Evolutionary conservation across 352 stramenopile species (phyloP), one percentile per base, ranked within the genome.

Genomic region (Globisporangium yorkense): DNA sequence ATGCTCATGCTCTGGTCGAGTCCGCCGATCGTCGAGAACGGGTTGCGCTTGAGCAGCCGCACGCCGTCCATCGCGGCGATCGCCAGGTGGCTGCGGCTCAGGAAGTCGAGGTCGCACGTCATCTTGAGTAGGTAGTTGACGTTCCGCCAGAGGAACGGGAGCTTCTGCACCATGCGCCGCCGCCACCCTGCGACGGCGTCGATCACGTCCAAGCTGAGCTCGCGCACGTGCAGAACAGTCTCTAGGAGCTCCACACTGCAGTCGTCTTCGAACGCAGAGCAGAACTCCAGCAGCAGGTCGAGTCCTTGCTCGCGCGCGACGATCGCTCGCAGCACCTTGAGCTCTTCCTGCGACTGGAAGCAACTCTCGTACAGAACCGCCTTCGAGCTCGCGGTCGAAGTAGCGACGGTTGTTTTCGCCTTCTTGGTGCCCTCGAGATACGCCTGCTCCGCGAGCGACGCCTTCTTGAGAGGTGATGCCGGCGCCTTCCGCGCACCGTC

Each of bases 101-200:
- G 56, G 45, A 92, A 91, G 45, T 92, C 83, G 1, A 84, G 37
- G 49, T 92, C 83, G 46, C 68, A 72, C 7, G 67, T 67, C 77
- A 92, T 88, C 45, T 82, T 80, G 33, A 89, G 56, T 8, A 84
- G 51, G 51, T 92, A 92, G 50, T 92, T 92, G 15, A 71, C 33
- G 33, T 76, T 65, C 16, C 73, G 67, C 80, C 80, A 91, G 29
- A 62, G 44, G 55, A 92, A 92, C 20, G 80, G 78, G 37, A 70
- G 54, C 9, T 63, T 70, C 55, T 80, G 68, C 13, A 88, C 73
- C 77, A 89, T 85, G 44, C 74, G 67, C 4, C 80, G 63, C 2
- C 77, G 66, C 82, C 82, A 90, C 5, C 72, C 68, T 21, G 80
- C 74, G 52, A 90, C 62, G 6, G 74, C 73, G 50, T 87, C 73